Percentiles rank a stretch among this genome's conserved stretches.
Evolutionary conservation across 164 flowering plant species (phyloP).

Genomic region (Umbellularia californica): DNA sequence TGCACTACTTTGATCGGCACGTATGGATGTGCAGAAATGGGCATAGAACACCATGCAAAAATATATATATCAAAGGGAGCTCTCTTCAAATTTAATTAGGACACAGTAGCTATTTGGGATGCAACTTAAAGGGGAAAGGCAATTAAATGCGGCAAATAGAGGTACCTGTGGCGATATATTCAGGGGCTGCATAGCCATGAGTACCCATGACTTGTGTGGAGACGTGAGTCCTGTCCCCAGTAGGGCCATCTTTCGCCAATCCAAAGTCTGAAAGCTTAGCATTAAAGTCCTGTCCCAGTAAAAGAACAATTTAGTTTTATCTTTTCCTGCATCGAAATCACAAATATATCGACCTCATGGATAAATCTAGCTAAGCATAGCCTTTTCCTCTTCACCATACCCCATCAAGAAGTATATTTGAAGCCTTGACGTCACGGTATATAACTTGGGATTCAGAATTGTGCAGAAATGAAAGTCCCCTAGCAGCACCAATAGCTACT

Average conservation of each 20-base stretch:
- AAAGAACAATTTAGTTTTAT: background rate
- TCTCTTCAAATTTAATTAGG: too few species aligned
- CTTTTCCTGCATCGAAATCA: too few species aligned
- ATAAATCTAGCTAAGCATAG: background rate
- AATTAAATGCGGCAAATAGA: background rate
- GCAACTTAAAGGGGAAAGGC: background rate
- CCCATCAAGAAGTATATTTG: conserved; percentile 79
- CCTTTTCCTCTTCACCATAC: conserved; percentile 29
- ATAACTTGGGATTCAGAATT: conserved; percentile 74
- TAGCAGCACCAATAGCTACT: conserved; percentile 84
- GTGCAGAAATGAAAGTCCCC: conserved; percentile 80
- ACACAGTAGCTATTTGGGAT: too few species aligned
- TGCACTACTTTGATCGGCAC: too few species aligned
- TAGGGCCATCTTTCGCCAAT: conserved; percentile 55
- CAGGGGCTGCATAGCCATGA: conserved; percentile 60
- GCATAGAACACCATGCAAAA: too few species aligned
- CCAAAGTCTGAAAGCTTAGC: conserved; percentile 64
- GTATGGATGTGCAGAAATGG: too few species aligned
- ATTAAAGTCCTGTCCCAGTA: conserved; percentile 38
- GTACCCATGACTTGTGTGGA: conserved; percentile 59
- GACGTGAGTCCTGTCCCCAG: conserved; percentile 48
- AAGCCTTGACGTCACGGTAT: conserved; percentile 83
- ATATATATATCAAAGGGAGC: too few species aligned
- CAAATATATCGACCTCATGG: background rate
- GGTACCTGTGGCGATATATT: conserved; percentile 49